Conservation (phyloP, 2,329 filamentous ascomycete species). For the Teratosphaeria viscida region DNA sequence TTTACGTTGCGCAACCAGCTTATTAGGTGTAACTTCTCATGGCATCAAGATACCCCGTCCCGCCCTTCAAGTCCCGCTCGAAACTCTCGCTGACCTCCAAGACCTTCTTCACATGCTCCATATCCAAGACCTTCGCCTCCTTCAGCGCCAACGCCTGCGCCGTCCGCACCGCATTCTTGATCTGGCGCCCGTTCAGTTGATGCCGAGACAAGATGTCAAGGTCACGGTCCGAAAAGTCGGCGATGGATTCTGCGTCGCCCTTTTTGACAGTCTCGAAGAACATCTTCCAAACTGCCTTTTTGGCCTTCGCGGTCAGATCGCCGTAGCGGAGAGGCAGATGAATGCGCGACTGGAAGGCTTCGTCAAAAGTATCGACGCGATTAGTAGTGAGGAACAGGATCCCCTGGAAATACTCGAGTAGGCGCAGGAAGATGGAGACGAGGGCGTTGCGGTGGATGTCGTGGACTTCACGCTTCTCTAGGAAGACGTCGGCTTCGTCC, state of each 20-base stretch:
- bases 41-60: constrained; percentile 67
- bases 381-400: constrained; percentile 87
- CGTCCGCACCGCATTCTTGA: constrained; percentile 53
- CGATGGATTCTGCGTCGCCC: constrained; percentile 51
- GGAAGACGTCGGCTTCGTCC: constrained; percentile 76
- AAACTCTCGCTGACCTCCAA: constrained; percentile 78
- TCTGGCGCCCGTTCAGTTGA: constrained; percentile 57
- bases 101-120: constrained; percentile 71
- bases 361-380: constrained; percentile 77
- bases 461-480: constrained; percentile 72
- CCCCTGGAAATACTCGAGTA: constrained; percentile 85
- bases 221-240: constrained; percentile 56
- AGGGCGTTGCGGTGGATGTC: constrained; percentile 78
- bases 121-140: constrained; percentile 58
- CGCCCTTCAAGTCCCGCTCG: constrained; percentile 72
- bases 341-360: constrained; percentile 80
- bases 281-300: constrained; percentile 71
- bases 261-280: constrained; percentile 65
- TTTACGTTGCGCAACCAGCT: not conserved
- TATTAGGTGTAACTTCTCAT: constrained; percentile 63
- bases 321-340: constrained; percentile 78
- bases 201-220: constrained; percentile 56
- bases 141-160: constrained; percentile 74
- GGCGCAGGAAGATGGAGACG: constrained; percentile 75
- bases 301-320: constrained; percentile 59